Percentiles rank a stretch among this genome's conserved stretches.
These are phyloP conservation scores for Yarrowia alimentaria DNA, from an alignment of 805 yeast species.

Conservation along the genomic window DNA sequence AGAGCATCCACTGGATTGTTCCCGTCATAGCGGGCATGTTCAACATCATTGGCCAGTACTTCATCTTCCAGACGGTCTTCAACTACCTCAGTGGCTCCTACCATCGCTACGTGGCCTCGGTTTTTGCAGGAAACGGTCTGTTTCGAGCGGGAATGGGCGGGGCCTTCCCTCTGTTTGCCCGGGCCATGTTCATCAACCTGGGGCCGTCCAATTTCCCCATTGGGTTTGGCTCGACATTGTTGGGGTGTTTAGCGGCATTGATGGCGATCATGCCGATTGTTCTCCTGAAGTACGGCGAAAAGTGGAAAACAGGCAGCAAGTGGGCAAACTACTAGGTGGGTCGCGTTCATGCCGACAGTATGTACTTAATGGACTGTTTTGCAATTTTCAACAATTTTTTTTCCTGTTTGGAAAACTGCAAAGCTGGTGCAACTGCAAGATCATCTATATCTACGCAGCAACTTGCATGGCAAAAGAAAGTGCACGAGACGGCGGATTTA, in stretches of 20 bases:
- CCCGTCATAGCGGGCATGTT: slow-evolving; percentile 48
- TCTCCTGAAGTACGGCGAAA: slow-evolving; percentile 4
- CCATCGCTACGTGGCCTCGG: slow-evolving; percentile 53
- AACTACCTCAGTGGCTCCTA: slow-evolving; percentile 52
- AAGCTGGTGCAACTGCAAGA: no score
- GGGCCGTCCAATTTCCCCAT: slow-evolving; percentile 48
- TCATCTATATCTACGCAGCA: no score
- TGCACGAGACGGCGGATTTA: no score
- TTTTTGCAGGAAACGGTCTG: slow-evolving; percentile 54
- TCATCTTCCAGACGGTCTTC: slow-evolving; percentile 53
- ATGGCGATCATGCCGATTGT: slow-evolving; percentile 11
- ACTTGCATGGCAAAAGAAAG: no score
- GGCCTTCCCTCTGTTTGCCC: slow-evolving; percentile 59
- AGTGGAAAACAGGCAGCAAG: neutral
- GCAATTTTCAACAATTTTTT: no score
- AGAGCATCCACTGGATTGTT: slow-evolving; percentile 49
- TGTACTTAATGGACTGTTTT: no score
- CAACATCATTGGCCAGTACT: slow-evolving; percentile 45
- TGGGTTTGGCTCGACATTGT: slow-evolving; percentile 51
- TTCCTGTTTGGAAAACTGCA: no score
- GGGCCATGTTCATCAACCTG: slow-evolving; percentile 50
- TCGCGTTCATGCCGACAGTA: no score
- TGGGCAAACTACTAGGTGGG: slow-evolving; percentile 26
- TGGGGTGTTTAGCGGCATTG: slow-evolving; percentile 36
- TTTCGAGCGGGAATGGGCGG: slow-evolving; percentile 52